phyloP scores from a whole-genome alignment of 2,329 filamentous ascomycete species.

The Pezicula carpinea region DNA sequence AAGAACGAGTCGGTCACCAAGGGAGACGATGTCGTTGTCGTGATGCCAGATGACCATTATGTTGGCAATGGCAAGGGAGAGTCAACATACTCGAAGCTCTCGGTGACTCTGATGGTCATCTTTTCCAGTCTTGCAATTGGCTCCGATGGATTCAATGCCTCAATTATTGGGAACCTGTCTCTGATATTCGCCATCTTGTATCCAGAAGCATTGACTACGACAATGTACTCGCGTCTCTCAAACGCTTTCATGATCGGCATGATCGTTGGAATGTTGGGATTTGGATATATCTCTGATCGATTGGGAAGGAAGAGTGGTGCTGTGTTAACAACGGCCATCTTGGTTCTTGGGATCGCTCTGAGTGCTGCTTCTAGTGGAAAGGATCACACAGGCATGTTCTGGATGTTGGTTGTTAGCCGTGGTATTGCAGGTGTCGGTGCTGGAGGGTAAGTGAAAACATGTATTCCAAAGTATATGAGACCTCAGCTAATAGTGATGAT shows the following conservation, averaged over 20 bases:
- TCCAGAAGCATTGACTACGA: conserved; percentile 34
- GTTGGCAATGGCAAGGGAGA: conserved; percentile 5
- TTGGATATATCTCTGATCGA: conserved; percentile 45
- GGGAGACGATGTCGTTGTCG: conserved; percentile 3
- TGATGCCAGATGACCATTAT: conserved; percentile 2
- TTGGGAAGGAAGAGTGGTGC: no score
- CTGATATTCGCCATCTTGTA: conserved; percentile 37
- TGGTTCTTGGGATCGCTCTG: conserved; percentile 31
- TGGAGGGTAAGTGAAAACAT: conserved; percentile 23
- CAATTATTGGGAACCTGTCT: conserved; percentile 41
- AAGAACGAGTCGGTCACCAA: background rate
- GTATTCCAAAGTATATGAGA: no score
- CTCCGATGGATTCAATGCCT: conserved; percentile 41
- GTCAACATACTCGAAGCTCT: conserved; percentile 33
- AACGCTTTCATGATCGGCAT: conserved; percentile 53
- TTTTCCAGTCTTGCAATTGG: conserved; percentile 42
- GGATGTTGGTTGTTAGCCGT: conserved; percentile 36
- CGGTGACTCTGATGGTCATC: conserved; percentile 39
- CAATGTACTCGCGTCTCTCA: conserved; percentile 45
- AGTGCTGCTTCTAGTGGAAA: conserved; percentile 32
- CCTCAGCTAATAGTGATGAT: background rate
- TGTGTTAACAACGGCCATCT: no score
- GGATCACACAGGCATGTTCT: conserved; percentile 29
- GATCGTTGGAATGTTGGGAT: conserved; percentile 51
- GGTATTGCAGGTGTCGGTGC: conserved; percentile 39